Base-by-base conservation (phyloP, 202 grass and related monocot genomes). In the Tripidium arundinaceum region DNA sequence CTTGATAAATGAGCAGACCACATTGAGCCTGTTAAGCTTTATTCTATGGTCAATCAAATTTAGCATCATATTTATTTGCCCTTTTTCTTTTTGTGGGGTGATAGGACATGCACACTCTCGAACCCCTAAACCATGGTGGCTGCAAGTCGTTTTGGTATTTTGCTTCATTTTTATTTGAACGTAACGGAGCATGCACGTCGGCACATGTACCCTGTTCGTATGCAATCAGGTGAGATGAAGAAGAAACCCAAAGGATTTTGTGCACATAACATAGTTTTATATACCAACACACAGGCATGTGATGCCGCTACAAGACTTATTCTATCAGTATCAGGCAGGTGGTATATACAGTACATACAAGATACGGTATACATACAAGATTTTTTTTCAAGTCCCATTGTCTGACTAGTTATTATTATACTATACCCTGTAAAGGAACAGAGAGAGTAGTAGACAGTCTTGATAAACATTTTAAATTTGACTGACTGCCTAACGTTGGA, bases 121-220 rank as follows among this genome's bases (percentile, higher is more conserved):
- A 33, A 55, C 77, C 22, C 72, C 72, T 18, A 41, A 45, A 28
- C 28, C 78, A 31, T 68, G 82, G 78, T 89, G 87, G 87, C 78
- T 78, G 29, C 82, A 78, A 82, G 29, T 84, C 43, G 5, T 77
- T 59, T 61, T 85, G 59, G 72, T 55, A 34, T 81, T 83, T 38
- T 85, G 58, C 87, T 50, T 89, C 38, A 14, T 82, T 33, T 73
- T 68, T 26, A 29, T 85, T 59, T 85, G 82, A 33, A 39, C 64
- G 22, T 67, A 84, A 47, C 5, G 2, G 65, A 38, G 25, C 34
- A 33, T 26, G 65, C 37, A 42, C 65, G 22, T 68, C 8, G n/a
- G n/a, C n/a, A n/a, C n/a, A 73, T 25, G 19, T 25, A 14, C 25
- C 37, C 21, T 27, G 45, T 83, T 61, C 40, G 8, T 13, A 14